Base-by-base conservation (phyloP, 495 filamentous ascomycete species). In the Cladorrhinum samala region DNA sequence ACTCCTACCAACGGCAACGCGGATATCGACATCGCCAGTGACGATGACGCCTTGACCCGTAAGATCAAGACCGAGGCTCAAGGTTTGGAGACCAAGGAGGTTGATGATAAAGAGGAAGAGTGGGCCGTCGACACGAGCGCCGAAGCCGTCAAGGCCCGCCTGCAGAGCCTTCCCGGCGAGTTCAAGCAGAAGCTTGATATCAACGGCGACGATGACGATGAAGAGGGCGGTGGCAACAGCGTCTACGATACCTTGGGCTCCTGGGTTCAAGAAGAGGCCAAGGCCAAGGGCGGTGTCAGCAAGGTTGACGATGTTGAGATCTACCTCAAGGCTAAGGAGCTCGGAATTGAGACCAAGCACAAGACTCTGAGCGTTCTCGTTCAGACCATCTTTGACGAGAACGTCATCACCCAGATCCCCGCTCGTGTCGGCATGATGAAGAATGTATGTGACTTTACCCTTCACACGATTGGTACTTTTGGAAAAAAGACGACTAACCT, bases 101-200 rank as follows among this genome's bases (percentile, higher is more conserved):
- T 76, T 18, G 85, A 85, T 58, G 76, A 80, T 63, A 85, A 91
- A 64, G 90, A 96, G 48, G 86, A 92, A 55, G 80, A 94, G 49
- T 98, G 93, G 93, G 84, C 89, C 42, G 88, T 96, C 49, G 93
- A 98, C 67, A 87, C 92, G 71, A 96, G 91, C 53, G 88, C 87
- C 60, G 91, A 90, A 65, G 93, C 93, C 57, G 87, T 98, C 78
- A 89, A 85, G 72, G 91, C 92, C 57, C 93, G 93, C 73, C 87
- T 88, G 62, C 85, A 89, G 72, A 85, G 90, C 44, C 87, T 97
- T 20, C 90, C 93, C 24, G 83, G 82, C 57, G 92, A 96, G 62
- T 83, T 97, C 64, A 95, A 95, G 80, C 83, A 86, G 61, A 85
- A 89, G 52, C 82, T 96, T 54, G 87, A 87, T 54, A 77, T 96